A percentile compares a stretch with the other conserved stretches of the same genome.
These are phyloP conservation scores for Podaxis mareebaensis DNA, from an alignment of 768 basidiomycete genomes.

Conservation along the genomic window DNA sequence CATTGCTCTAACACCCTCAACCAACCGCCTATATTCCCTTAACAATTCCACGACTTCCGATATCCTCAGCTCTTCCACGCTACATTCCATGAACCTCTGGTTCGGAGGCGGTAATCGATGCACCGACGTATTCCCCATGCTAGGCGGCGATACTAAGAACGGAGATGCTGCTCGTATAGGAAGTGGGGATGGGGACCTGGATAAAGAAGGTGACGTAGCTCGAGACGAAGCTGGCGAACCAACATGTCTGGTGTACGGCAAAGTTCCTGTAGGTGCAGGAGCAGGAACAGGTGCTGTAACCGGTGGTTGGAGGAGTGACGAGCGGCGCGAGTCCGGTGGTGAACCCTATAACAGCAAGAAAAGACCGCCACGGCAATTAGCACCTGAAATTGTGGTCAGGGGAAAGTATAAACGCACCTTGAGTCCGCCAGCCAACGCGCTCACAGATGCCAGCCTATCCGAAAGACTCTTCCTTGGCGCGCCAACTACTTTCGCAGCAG, in stretches of 20 bases:
- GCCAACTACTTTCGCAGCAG: conserved; percentile 6
- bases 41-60: conserved; percentile 82
- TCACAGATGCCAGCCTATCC: conserved; percentile 80
- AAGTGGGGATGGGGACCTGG: conserved; percentile 24
- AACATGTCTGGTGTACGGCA: neutral
- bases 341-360: conserved; percentile 21
- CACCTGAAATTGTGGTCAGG: conserved; percentile 16
- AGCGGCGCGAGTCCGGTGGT: conserved; percentile 38
- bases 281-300: conserved; percentile 13
- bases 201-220: conserved; percentile 10
- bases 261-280: neutral
- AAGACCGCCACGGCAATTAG: neutral
- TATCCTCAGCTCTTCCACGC: conserved; percentile 74
- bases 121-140: neutral
- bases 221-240: conserved; percentile 22
- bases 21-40: conserved; percentile 78
- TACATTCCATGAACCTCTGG: conserved; percentile 68
- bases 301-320: conserved; percentile 36
- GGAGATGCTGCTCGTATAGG: conserved; percentile 29
- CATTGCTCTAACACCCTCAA: conserved; percentile 59
- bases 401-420: conserved; percentile 31
- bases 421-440: conserved; percentile 50
- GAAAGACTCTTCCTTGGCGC: conserved; percentile 67
- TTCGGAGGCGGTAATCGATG: conserved; percentile 57
- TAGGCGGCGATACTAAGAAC: conserved; percentile 33